Evolutionary conservation across 306 rosid species (phyloP).

Genomic region (Cyclanthera cordifolia): DNA sequence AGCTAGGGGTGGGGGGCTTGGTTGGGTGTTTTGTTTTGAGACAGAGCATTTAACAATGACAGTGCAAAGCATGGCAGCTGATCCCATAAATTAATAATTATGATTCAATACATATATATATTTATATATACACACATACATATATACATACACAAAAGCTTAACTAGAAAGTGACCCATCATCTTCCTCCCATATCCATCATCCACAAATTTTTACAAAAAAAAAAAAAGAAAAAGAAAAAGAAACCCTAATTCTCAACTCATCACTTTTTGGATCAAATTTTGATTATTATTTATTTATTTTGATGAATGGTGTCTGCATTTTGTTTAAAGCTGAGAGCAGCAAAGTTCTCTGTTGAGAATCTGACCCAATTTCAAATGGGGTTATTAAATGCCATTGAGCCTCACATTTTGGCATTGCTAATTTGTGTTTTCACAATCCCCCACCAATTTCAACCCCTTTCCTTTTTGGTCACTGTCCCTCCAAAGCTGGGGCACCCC

Average conservation of each 20-base stretch:
- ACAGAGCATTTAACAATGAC: slow-evolving; percentile 35
- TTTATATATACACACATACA: neutral
- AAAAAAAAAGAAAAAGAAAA: too few species aligned
- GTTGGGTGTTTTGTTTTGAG: slow-evolving; percentile 2
- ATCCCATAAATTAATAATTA: slow-evolving; percentile 26
- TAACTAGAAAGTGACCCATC: slow-evolving; percentile 7
- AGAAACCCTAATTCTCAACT: slow-evolving; percentile 2
- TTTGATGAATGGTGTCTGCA: neutral
- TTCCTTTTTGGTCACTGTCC: slow-evolving; percentile 12
- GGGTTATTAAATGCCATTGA: slow-evolving; percentile 5
- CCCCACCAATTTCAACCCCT: too few species aligned
- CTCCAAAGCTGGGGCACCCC: too few species aligned
- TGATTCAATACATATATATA: neutral
- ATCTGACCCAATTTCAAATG: slow-evolving; percentile 1
- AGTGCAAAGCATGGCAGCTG: slow-evolving; percentile 27
- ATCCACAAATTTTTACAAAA: too few species aligned
- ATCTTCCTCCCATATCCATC: neutral
- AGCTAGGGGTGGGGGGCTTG: neutral
- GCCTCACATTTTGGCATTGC: neutral
- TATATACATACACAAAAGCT: slow-evolving; percentile 1
- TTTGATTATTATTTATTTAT: neutral
- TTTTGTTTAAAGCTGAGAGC: slow-evolving; percentile 1
- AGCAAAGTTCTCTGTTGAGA: neutral
- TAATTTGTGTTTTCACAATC: neutral
- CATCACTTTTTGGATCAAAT: neutral